phyloP scores from a whole-genome alignment of 768 basidiomycete genomes.

The Mycena crocata region DNA sequence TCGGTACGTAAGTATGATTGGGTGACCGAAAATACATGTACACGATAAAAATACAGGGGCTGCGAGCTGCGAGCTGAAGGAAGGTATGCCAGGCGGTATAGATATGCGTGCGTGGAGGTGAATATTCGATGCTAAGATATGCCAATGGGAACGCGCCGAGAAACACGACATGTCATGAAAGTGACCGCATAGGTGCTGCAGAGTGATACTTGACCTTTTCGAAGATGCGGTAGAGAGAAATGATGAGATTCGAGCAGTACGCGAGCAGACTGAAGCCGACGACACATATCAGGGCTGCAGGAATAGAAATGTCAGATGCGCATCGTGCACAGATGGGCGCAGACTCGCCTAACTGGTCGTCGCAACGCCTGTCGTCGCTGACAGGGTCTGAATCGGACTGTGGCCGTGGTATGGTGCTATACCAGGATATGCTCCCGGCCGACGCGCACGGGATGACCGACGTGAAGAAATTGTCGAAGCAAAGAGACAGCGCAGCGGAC shows the following conservation, averaged over 20 bases:
- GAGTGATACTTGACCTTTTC: constrained; percentile 88
- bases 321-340: not conserved
- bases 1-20: constrained; percentile 5
- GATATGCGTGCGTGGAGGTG: not conserved
- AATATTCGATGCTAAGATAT: constrained; percentile 6
- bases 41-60: not conserved
- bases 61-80: no score
- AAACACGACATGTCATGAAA: constrained; percentile 22
- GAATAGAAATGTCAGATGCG: constrained; percentile 13
- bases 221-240: constrained; percentile 87
- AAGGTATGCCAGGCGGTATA: not conserved
- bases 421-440: constrained; percentile 73
- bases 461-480: constrained; percentile 94
- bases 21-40: not conserved
- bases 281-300: constrained; percentile 72
- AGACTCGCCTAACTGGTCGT: constrained; percentile 65
- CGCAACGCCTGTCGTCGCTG: constrained; percentile 72
- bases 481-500: constrained; percentile 89
- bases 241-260: constrained; percentile 87
- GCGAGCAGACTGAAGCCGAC: constrained; percentile 82
- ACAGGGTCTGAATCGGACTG: constrained; percentile 56
- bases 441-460: constrained; percentile 84
- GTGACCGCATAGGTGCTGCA: constrained; percentile 39
- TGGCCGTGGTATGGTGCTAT: constrained; percentile 73
- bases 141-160: not conserved